These are phyloP conservation scores for Phyllosticta citrichinensis DNA, from an alignment of 2,329 filamentous ascomycete genomes.

Conservation along the genomic window DNA sequence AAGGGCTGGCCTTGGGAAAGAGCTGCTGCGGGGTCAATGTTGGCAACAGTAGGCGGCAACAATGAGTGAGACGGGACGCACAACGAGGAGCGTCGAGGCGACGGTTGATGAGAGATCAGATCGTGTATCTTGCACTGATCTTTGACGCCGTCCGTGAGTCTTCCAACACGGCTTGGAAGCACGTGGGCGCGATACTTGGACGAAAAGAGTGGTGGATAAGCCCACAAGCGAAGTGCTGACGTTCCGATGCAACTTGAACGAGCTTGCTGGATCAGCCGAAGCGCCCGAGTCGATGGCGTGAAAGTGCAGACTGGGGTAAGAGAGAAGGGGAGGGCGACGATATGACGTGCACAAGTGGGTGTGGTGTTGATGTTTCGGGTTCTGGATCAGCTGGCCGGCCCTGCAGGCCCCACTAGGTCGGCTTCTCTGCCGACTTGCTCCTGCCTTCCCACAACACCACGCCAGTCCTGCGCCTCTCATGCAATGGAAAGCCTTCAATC, in stretches of 20 bases:
- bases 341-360: not conserved
- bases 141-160: not conserved
- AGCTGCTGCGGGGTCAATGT: not conserved
- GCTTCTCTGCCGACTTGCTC: not conserved
- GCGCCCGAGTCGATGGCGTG: not conserved
- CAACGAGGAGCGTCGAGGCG: not conserved
- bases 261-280: not conserved
- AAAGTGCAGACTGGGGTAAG: not conserved
- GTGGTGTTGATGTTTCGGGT: slow-evolving; percentile 9
- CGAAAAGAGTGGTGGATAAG: not conserved
- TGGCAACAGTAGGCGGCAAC: not conserved
- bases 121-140: not conserved
- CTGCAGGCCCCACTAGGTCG: not conserved
- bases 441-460: not conserved
- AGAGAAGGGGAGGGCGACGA: not conserved
- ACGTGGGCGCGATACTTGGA: not conserved
- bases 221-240: not conserved
- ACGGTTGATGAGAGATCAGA: not conserved
- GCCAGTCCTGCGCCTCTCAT: not conserved
- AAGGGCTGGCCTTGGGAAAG: not conserved
- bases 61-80: not conserved
- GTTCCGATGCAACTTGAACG: not conserved
- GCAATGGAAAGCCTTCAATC: not conserved
- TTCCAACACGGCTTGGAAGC: not conserved
- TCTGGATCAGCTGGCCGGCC: slow-evolving; percentile 2